Conservation (phyloP, 1,139 yeast genomes). For the Nakaseomyces uthaithaninus region DNA sequence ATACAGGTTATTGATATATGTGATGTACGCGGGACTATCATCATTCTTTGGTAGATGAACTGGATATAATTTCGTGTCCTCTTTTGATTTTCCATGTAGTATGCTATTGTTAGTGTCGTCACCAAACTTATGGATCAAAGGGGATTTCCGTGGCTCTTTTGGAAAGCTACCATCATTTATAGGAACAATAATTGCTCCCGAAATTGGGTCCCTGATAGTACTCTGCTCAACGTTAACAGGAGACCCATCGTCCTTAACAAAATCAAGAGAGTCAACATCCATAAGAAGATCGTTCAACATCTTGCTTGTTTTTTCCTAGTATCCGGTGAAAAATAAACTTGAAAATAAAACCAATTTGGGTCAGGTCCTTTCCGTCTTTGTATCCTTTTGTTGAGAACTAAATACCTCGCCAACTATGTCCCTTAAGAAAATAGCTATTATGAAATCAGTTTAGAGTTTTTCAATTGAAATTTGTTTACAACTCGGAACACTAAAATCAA, state of each 20-base stretch:
- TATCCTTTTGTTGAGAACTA: too few species aligned
- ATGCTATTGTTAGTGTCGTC: constrained; percentile 37
- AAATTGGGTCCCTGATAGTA: constrained; percentile 30
- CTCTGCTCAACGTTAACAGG: background rate
- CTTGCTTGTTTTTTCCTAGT: too few species aligned
- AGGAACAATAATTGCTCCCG: constrained; percentile 35
- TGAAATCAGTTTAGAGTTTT: too few species aligned
- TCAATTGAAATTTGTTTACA: too few species aligned
- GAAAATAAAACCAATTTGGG: too few species aligned
- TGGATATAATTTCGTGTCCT: constrained; percentile 35
- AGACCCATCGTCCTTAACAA: constrained; percentile 18
- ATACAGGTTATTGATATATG: constrained; percentile 35
- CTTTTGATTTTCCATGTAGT: constrained; percentile 35
- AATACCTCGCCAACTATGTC: too few species aligned
- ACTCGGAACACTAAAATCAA: too few species aligned
- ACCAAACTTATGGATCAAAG: constrained; percentile 37
- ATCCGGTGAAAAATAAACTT: too few species aligned
- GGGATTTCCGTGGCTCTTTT: constrained; percentile 28
- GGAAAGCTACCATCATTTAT: constrained; percentile 20
- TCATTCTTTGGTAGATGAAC: constrained; percentile 35
- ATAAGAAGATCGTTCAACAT: constrained; percentile 23
- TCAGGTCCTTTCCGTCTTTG: too few species aligned
- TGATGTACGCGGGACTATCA: constrained; percentile 32
- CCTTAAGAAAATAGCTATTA: too few species aligned
- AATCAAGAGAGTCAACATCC: constrained; percentile 28